Conservation (phyloP, 257 asterid species). For the Nicotiana knightiana region DNA sequence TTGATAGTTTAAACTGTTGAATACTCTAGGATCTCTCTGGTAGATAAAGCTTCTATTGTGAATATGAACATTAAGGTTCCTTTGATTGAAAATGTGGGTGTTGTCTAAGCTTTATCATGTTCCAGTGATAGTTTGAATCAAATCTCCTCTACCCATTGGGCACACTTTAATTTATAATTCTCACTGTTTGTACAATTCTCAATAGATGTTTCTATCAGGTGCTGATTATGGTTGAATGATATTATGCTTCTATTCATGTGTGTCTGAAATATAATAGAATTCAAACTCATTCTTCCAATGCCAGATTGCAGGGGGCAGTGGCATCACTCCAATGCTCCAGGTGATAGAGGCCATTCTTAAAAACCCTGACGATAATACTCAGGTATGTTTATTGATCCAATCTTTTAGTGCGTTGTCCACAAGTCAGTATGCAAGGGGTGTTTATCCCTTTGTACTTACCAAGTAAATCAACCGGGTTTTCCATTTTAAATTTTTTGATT, state of each 20-base stretch:
- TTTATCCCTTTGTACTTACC: neutral
- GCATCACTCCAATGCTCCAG: conserved; percentile 99
- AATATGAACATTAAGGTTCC: neutral
- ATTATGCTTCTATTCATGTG: neutral
- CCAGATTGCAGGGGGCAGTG: conserved; percentile 95
- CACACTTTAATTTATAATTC: neutral
- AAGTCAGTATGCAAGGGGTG: neutral
- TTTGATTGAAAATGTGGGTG: neutral
- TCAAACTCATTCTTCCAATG: conserved; percentile 8
- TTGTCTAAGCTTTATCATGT: neutral
- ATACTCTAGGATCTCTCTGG: conserved; percentile 4
- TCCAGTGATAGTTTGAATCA: neutral
- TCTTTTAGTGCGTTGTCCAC: conserved; percentile 3
- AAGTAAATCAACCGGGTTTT: neutral
- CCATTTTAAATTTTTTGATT: neutral
- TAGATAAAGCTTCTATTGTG: neutral
- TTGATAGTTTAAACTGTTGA: neutral
- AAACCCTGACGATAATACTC: conserved; percentile 87
- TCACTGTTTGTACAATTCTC: neutral
- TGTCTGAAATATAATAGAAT: neutral
- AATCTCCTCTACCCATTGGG: neutral
- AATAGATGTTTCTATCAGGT: neutral
- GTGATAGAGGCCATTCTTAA: conserved; percentile 81
- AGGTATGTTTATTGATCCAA: conserved; percentile 33
- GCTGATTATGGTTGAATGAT: neutral